Evolutionary conservation across 768 basidiomycete genomes (phyloP).

Genomic region (Cyathus striatus): DNA sequence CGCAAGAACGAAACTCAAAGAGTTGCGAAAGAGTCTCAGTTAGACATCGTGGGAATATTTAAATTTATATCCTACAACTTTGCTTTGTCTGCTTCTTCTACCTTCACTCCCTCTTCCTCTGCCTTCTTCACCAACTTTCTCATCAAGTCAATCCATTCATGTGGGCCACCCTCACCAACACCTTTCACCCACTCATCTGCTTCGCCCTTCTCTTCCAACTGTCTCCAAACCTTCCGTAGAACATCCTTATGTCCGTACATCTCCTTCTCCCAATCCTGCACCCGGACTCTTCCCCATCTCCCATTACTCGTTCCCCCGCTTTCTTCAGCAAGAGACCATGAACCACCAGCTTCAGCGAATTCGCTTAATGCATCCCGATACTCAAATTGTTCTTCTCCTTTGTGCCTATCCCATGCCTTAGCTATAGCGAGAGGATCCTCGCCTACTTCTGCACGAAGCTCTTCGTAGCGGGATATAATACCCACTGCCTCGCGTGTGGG

Average conservation of each 20-base stretch:
- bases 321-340: slow-evolving; percentile 10
- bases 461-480: slow-evolving; percentile 44
- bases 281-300: slow-evolving; percentile 24
- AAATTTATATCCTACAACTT: too few species aligned
- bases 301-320: slow-evolving; percentile 3
- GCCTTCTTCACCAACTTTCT: slow-evolving; percentile 24
- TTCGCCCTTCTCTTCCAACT: slow-evolving; percentile 49
- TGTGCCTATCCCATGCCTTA: slow-evolving; percentile 53
- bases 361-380: slow-evolving; percentile 59
- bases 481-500: slow-evolving; percentile 37
- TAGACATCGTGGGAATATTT: too few species aligned
- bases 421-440: slow-evolving; percentile 36
- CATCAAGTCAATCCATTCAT: slow-evolving; percentile 59
- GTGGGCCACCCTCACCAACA: slow-evolving; percentile 49
- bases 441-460: slow-evolving; percentile 26
- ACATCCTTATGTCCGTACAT: slow-evolving; percentile 42
- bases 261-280: slow-evolving; percentile 54
- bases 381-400: slow-evolving; percentile 51
- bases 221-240: slow-evolving; percentile 53
- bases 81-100: slow-evolving; percentile 4
- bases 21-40: too few species aligned
- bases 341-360: slow-evolving; percentile 36
- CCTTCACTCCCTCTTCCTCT: slow-evolving; percentile 12
- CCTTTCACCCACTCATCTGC: slow-evolving; percentile 56
- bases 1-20: too few species aligned